These are phyloP conservation scores for Cladosporium austrohemisphaericum DNA, from an alignment of 2,329 filamentous ascomycete genomes.

Conservation along the genomic window DNA sequence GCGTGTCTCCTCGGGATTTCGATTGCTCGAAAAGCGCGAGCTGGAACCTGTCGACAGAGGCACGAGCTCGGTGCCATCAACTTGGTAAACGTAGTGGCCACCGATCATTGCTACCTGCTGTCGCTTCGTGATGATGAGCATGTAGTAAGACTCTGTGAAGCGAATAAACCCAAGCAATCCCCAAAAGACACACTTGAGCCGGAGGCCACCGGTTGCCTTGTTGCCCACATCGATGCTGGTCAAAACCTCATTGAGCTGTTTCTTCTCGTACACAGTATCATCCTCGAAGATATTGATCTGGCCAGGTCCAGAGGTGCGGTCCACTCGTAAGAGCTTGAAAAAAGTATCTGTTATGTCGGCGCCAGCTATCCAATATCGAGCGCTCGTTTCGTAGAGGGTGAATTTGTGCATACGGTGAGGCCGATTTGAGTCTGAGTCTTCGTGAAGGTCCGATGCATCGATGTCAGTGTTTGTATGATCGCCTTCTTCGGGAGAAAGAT, in stretches of 20 bases:
- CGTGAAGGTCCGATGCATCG: slow-evolving; percentile 18
- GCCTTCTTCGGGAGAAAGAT: background rate
- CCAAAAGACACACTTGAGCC: slow-evolving; percentile 86
- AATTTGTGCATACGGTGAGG: slow-evolving; percentile 78
- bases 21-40: slow-evolving; percentile 69
- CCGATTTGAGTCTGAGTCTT: slow-evolving; percentile 8
- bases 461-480: slow-evolving; percentile 8
- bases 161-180: slow-evolving; percentile 91
- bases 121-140: slow-evolving; percentile 93
- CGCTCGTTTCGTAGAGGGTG: slow-evolving; percentile 93
- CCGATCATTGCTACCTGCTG: slow-evolving; percentile 94
- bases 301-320: slow-evolving; percentile 74
- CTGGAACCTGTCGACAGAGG: slow-evolving; percentile 70
- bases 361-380: slow-evolving; percentile 89
- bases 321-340: slow-evolving; percentile 91
- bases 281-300: slow-evolving; percentile 87
- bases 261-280: slow-evolving; percentile 87
- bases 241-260: slow-evolving; percentile 88
- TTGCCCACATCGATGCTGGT: slow-evolving; percentile 95
- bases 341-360: slow-evolving; percentile 84
- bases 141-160: slow-evolving; percentile 95
- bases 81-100: slow-evolving; percentile 91
- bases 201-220: slow-evolving; percentile 82
- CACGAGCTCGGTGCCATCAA: slow-evolving; percentile 89
- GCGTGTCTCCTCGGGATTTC: slow-evolving; percentile 82